A percentile compares a stretch with the other conserved stretches of the same genome.
Evolutionary conservation across 2,329 filamentous ascomycete genomes (phyloP).

Genomic region (Ophiosphaerella korrae): DNA sequence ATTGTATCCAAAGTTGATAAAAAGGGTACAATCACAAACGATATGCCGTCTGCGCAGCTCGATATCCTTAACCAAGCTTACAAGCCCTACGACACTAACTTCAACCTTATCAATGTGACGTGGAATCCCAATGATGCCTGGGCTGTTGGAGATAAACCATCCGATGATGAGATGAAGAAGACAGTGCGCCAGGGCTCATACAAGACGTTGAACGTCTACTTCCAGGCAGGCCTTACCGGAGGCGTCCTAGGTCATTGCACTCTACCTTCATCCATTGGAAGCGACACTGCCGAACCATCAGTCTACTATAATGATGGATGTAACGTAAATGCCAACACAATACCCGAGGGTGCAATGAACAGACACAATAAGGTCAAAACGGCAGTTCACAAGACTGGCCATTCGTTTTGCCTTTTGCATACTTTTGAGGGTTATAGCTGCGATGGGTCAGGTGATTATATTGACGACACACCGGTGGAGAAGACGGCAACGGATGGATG

Average conservation of each 20-base stretch:
- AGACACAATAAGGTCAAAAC: conserved; percentile 58
- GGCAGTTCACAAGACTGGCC: conserved; percentile 55
- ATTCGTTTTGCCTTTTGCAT: conserved; percentile 55
- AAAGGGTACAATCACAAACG: conserved; percentile 46
- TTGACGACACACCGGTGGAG: conserved; percentile 52
- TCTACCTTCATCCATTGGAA: conserved; percentile 49
- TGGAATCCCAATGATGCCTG: conserved; percentile 61
- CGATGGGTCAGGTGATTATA: conserved; percentile 52
- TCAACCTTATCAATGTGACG: conserved; percentile 55
- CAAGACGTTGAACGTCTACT: conserved; percentile 63
- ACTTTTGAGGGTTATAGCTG: conserved; percentile 55
- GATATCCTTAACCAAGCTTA: conserved; percentile 51
- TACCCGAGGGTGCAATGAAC: conserved; percentile 57
- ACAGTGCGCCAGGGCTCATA: conserved; percentile 61
- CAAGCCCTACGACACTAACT: conserved; percentile 57
- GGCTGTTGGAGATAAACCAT: conserved; percentile 55
- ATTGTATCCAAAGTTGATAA: conserved; percentile 48
- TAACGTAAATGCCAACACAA: conserved; percentile 61
- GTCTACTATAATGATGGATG: conserved; percentile 61
- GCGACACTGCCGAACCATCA: conserved; percentile 45
- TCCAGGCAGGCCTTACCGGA: conserved; percentile 59
- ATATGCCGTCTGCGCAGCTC: conserved; percentile 48
- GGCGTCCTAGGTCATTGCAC: conserved; percentile 61
- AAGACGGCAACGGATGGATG: conserved; percentile 59
- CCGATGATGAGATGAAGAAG: conserved; percentile 58